Base-by-base conservation (phyloP, 2,329 filamentous ascomycete genomes). In the Pezicula rhizophila region DNA sequence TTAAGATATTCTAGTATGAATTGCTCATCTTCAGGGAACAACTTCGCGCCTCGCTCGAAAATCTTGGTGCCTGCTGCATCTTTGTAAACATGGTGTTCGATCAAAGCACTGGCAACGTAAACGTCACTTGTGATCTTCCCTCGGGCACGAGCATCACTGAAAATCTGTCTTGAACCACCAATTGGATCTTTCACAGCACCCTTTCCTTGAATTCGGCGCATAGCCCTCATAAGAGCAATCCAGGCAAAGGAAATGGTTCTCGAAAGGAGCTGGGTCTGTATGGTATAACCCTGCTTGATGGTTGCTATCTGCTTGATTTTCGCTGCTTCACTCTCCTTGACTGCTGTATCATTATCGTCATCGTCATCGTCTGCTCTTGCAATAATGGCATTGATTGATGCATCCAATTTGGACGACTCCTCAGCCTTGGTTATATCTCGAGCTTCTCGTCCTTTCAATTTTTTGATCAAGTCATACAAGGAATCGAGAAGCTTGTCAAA, bases 1-100 rank as follows among this genome's bases (percentile, higher is more conserved):
- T 96, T 96, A 60, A 99, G 76, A 66, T 99, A 97, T 67, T 97
- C 91, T 45, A 99, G 78, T 54, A 95, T 89, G 68, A 97, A 97
- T 50, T 83, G 78, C 65, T 96, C 91, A 61, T 97, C 92, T 43
- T 95, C 89, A 0, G 92, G 92, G 63, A 97, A 99, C 11, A 99
- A 75, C 63, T 89, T 93, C 55, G 92, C 84, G 17, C 93, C 93
- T 41, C 92, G 86, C 65, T 99, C 93, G 57, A 97, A 95, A 52
- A 99, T 97, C 70, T 93, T 96, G 39, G 87, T 88, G 1, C 91
- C 92, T 0, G 93, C 89, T 0, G 85, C 80, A 60, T 97, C 93
- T 63, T 95, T 93, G 68, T 99, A 99, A 57, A 95, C 95, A 59
- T 95, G 85, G 64, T 93, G 92, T 66, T 99, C 93, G 62, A 99